phyloP scores from a whole-genome alignment of 1,139 yeast genomes.

The Debaryomyces nepalensis region DNA sequence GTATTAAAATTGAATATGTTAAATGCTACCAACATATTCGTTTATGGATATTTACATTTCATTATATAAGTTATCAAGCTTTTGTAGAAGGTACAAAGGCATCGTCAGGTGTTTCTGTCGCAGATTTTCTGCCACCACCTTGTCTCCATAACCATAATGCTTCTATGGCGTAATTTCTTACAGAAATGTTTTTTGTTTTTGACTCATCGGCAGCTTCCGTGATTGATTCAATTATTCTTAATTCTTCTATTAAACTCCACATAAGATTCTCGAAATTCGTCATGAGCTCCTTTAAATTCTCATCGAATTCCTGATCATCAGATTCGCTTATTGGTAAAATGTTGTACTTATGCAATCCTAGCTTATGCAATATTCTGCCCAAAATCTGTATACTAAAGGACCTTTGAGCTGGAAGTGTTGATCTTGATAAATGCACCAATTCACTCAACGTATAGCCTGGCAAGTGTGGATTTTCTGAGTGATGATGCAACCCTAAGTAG shows the following conservation, averaged over 20 bases:
- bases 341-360: constrained; percentile 66
- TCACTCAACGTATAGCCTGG: constrained; percentile 93
- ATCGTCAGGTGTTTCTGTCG: constrained; percentile 8
- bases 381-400: constrained; percentile 83
- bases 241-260: constrained; percentile 73
- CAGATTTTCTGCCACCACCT: constrained; percentile 59
- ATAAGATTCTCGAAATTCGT: constrained; percentile 63
- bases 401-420: constrained; percentile 83
- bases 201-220: constrained; percentile 76
- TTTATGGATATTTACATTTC: constrained; percentile 16
- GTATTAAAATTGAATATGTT: constrained; percentile 5
- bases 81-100: constrained; percentile 2
- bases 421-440: constrained; percentile 76
- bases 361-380: constrained; percentile 83
- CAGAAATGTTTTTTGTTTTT: constrained; percentile 69
- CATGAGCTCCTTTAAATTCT: constrained; percentile 41
- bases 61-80: not conserved
- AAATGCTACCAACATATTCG: constrained; percentile 10
- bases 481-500: constrained; percentile 84
- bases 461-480: constrained; percentile 81
- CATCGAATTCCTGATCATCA: constrained; percentile 42
- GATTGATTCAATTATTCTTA: constrained; percentile 71
- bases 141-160: constrained; percentile 93
- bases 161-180: constrained; percentile 84
- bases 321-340: constrained; percentile 47